These are phyloP conservation scores for Colletotrichum sansevieriae DNA, from an alignment of 2,329 filamentous ascomycete species.

Conservation along the genomic window DNA sequence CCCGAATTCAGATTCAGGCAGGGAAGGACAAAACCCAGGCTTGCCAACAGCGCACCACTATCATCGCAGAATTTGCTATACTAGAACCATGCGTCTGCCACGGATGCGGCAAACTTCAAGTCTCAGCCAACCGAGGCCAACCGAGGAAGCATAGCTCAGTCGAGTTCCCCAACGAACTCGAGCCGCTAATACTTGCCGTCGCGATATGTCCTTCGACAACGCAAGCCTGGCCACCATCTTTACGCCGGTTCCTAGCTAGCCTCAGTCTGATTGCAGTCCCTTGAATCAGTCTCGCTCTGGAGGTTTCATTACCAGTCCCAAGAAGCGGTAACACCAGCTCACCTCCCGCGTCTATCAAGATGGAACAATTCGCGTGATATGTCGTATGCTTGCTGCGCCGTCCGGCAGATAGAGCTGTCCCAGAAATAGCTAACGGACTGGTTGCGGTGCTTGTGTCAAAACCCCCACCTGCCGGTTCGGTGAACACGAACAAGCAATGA, in stretches of 20 bases:
- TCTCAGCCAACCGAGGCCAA: not conserved
- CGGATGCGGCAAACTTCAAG: not conserved
- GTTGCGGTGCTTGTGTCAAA: not conserved
- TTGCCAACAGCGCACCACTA: not conserved
- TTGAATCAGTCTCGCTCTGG: not conserved
- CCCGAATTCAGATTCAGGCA: not conserved
- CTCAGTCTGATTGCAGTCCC: not conserved
- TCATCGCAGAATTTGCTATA: not conserved
- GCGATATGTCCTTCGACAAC: not conserved
- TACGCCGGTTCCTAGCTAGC: not conserved
- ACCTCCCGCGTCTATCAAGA: not conserved
- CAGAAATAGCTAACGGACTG: not conserved
- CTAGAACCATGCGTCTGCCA: not conserved
- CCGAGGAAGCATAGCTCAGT: not conserved
- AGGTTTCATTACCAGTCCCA: not conserved
- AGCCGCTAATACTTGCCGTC: not conserved
- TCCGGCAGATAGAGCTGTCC: not conserved
- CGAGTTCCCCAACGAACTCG: not conserved
- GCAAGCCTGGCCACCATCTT: not conserved
- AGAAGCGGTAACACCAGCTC: not conserved
- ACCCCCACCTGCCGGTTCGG: not conserved
- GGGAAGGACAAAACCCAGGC: not conserved
- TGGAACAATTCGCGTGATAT: not conserved
- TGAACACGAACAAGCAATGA: not conserved
- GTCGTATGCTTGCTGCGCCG: not conserved